A percentile compares a stretch with the other conserved stretches of the same genome.
Evolutionary conservation across 805 yeast genomes (phyloP).

Genomic region (Nakazawaea anatomiae): DNA sequence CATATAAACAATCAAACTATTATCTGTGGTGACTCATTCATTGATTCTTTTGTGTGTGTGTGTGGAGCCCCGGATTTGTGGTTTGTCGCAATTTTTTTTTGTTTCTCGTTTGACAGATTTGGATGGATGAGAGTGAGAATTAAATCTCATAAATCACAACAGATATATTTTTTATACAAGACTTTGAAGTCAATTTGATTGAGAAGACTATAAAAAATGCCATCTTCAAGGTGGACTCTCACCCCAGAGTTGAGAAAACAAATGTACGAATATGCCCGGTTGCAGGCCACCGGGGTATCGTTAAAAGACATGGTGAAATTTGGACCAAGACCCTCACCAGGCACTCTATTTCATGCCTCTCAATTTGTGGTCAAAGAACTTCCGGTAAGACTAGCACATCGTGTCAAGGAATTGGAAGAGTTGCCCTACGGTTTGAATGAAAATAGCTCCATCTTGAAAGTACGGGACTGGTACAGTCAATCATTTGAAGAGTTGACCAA

Average conservation of each 20-base stretch:
- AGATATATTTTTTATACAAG: too few relatives aligned
- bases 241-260: conserved; percentile 44
- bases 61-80: too few relatives aligned
- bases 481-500: conserved; percentile 78
- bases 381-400: conserved; percentile 79
- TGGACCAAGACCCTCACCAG: conserved; percentile 75
- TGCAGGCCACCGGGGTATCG: conserved; percentile 80
- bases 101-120: too few relatives aligned
- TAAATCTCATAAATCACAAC: too few relatives aligned
- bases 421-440: conserved; percentile 70
- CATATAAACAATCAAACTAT: too few relatives aligned
- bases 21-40: too few relatives aligned
- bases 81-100: too few relatives aligned
- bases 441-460: conserved; percentile 71
- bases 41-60: too few relatives aligned
- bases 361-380: conserved; percentile 81
- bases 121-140: too few relatives aligned
- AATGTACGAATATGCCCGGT: conserved; percentile 59
- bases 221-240: conserved; percentile 36
- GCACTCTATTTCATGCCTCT: conserved; percentile 74
- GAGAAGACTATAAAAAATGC: conserved; percentile 13
- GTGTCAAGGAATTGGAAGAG: conserved; percentile 77
- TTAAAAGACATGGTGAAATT: conserved; percentile 88
- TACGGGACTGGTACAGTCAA: conserved; percentile 86
- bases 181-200: too few relatives aligned